phyloP scores from a whole-genome alignment of 2,329 filamentous ascomycete species.

The Trichoderma sp. region DNA sequence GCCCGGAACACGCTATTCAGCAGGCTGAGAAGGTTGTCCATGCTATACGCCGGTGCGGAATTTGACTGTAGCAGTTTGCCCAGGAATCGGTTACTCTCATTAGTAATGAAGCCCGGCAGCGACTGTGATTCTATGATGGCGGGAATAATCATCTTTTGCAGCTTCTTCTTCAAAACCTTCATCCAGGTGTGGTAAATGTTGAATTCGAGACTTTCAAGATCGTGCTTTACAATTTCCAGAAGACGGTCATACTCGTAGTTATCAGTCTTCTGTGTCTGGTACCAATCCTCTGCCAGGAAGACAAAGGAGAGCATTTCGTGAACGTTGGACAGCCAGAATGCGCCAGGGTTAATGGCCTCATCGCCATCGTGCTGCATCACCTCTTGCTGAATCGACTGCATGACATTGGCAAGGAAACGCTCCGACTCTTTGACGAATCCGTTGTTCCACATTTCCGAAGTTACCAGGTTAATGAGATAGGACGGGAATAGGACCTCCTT shows the following conservation, averaged over 20 bases:
- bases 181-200: slow-evolving; percentile 99
- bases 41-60: slow-evolving; percentile 93
- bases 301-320: slow-evolving; percentile 99
- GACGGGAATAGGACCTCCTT: slow-evolving; percentile 99
- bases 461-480: slow-evolving; percentile 98
- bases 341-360: slow-evolving; percentile 92
- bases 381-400: slow-evolving; percentile 99
- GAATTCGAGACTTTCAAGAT: slow-evolving; percentile 96
- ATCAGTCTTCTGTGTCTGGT: slow-evolving; percentile 97
- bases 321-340: slow-evolving; percentile 98
- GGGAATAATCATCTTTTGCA: slow-evolving; percentile 99
- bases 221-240: slow-evolving; percentile 98
- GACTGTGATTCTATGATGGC: slow-evolving; percentile 99
- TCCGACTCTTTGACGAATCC: slow-evolving; percentile 99
- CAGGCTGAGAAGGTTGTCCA: slow-evolving; percentile 95
- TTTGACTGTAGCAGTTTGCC: slow-evolving; percentile 92
- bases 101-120: slow-evolving; percentile 95
- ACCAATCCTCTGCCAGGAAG: slow-evolving; percentile 98
- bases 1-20: slow-evolving; percentile 97
- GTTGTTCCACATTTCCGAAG: slow-evolving; percentile 99
- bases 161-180: slow-evolving; percentile 99
- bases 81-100: slow-evolving; percentile 96
- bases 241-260: slow-evolving; percentile 98
- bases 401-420: slow-evolving; percentile 96
- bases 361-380: slow-evolving; percentile 99